Evolutionary conservation across 495 filamentous ascomycete species (phyloP), one percentile per base, ranked within the genome.

Genomic region (Penicillium soppii): DNA sequence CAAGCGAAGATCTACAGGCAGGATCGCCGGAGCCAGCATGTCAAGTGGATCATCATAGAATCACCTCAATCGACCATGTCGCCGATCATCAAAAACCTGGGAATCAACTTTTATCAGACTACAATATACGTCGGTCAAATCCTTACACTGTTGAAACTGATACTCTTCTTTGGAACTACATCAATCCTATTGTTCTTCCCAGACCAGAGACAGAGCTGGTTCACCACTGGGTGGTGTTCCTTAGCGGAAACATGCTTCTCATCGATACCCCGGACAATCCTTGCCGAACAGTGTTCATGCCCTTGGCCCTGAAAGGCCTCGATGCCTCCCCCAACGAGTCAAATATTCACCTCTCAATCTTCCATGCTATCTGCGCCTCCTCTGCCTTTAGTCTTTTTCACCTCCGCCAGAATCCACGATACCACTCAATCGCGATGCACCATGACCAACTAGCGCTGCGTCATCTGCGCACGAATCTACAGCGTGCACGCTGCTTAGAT

Each of bases 341-440:
- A 1, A 62, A 51, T 27, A 65, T 62, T 4, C 53, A 65, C 33
- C 59, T 54, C 17, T 59, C 62, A 0, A 57, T 65, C n/a, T 62
- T 62, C 21, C 62, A 65, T 23, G 62, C 59, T 25, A 70, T 73
- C 5, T 57, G 57, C 13, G 70, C 56, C 30, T 74, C 73, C 1
- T 57, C 62, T 16, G 56, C 62, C 2, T 65, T 65, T 25, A 65
- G 62, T 29, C 52, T 65, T 7, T 62, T 46, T 19, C 62, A 62
- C 23, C 50, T 65, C 13, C 53, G 59, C 23, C 47, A 45, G 3
- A 47, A 65, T 30, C 26, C 47, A 4, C 56, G 41, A 22, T 65
- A 62, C 37, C 62, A 62, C 23, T 66, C 63, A 25, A 19, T 68
- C 5, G 63, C 57, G 5, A 56, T 55, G 41, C 55, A 47, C 29